Conservation (phyloP, 2,329 filamentous ascomycete species). For the Cadophora malorum region DNA sequence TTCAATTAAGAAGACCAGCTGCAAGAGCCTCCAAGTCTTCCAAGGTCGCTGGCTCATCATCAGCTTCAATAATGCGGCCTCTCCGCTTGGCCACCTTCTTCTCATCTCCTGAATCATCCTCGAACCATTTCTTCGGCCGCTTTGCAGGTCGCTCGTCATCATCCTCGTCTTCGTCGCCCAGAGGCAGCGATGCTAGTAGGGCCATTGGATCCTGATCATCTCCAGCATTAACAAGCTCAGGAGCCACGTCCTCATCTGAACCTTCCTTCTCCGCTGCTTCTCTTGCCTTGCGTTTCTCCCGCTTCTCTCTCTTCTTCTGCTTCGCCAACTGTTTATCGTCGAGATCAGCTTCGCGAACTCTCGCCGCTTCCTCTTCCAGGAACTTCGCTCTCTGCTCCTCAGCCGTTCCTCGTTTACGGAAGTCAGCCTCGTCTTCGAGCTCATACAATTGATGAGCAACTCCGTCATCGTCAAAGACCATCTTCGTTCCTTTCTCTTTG, state of each 20-base stretch:
- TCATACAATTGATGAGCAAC: constrained; percentile 86
- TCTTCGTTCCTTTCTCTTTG: constrained; percentile 83
- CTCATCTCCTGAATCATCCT: constrained; percentile 64
- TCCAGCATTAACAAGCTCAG: constrained; percentile 44
- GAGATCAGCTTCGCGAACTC: constrained; percentile 76
- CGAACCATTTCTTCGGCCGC: constrained; percentile 81
- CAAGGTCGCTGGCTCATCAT: constrained; percentile 76
- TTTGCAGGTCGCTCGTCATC: constrained; percentile 64
- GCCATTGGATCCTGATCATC: constrained; percentile 62
- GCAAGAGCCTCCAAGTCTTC: constrained; percentile 82
- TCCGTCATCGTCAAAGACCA: constrained; percentile 93
- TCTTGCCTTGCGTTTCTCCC: constrained; percentile 73
- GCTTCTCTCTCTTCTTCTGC: constrained; percentile 79
- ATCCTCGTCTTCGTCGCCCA: constrained; percentile 51
- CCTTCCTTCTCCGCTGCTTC: constrained; percentile 60
- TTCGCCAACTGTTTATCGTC: constrained; percentile 83
- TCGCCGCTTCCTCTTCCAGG: constrained; percentile 74
- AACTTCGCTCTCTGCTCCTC: constrained; percentile 80
- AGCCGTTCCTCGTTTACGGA: constrained; percentile 75
- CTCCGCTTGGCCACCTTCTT: constrained; percentile 53
- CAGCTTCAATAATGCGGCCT: constrained; percentile 63
- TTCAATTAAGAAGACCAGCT: constrained; percentile 67
- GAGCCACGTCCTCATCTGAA: constrained; percentile 39
- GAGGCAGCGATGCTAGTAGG: constrained; percentile 63
- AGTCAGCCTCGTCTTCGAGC: constrained; percentile 83